These are phyloP conservation scores for Danielozyma ontarioensis DNA, from an alignment of 805 yeast genomes.

Conservation along the genomic window DNA sequence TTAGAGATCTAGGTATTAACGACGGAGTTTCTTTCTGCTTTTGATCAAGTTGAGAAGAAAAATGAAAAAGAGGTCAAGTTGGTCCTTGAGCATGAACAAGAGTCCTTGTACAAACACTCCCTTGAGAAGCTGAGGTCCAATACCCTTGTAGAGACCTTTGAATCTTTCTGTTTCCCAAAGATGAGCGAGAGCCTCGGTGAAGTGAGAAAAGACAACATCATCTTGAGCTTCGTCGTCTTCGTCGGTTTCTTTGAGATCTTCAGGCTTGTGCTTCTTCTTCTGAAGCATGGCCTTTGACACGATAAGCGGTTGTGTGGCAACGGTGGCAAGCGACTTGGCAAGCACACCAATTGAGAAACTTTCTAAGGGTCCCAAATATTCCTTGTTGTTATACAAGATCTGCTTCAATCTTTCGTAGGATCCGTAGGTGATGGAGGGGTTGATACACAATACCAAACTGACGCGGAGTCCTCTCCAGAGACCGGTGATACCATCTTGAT, in stretches of 20 bases:
- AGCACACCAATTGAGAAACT: constrained; percentile 72
- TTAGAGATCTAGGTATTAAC: too few relatives aligned
- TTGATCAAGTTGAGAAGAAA: constrained; percentile 26
- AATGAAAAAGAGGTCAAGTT: constrained; percentile 41
- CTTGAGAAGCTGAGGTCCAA: constrained; percentile 73
- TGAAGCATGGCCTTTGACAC: constrained; percentile 82
- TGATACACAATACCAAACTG: constrained; percentile 67
- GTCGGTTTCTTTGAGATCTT: constrained; percentile 22
- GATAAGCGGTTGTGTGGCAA: constrained; percentile 79
- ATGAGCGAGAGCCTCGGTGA: constrained; percentile 58
- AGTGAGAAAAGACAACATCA: constrained; percentile 45
- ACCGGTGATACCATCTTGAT: constrained; percentile 63
- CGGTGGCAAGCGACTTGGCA: constrained; percentile 74
- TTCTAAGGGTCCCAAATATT: constrained; percentile 53
- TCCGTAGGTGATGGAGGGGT: constrained; percentile 86
- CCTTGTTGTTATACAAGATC: constrained; percentile 38
- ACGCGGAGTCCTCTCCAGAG: constrained; percentile 85
- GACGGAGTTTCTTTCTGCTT: constrained; percentile 7
- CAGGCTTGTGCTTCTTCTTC: constrained; percentile 26
- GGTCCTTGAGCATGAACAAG: constrained; percentile 76
- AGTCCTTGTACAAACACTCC: constrained; percentile 84
- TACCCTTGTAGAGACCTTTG: constrained; percentile 68
- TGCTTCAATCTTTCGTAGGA: constrained; percentile 64
- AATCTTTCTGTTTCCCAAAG: constrained; percentile 62
- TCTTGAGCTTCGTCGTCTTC: constrained; percentile 27